Conservation (phyloP, 2,329 filamentous ascomycete genomes). For the Pyrenophora teres region DNA sequence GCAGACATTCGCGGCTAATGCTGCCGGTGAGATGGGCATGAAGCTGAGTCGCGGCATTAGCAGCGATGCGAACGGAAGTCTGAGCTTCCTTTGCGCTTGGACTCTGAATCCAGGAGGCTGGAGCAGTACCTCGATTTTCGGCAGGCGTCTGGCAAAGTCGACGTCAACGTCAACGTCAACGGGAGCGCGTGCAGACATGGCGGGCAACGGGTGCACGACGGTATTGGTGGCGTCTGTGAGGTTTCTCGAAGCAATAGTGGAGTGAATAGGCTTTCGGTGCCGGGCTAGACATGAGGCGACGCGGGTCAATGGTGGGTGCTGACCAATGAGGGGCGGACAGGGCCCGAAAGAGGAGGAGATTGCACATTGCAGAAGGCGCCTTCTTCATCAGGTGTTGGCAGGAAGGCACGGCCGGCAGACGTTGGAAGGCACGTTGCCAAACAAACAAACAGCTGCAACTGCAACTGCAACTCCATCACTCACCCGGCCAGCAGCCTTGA, state of each 20-base stretch:
- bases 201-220: constrained; percentile 1
- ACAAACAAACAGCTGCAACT: not conserved
- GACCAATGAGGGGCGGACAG: not conserved
- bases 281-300: constrained; percentile 18
- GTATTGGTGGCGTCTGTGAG: constrained; percentile 29
- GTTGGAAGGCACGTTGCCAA: not conserved
- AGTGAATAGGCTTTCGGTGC: constrained; percentile 19
- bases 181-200: constrained; percentile 20
- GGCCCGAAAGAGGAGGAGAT: constrained; percentile 29
- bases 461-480: not conserved
- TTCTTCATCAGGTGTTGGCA: constrained; percentile 27
- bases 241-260: constrained; percentile 25
- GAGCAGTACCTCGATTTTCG: constrained; percentile 51
- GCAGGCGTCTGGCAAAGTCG: constrained; percentile 44
- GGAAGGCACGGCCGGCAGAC: not conserved
- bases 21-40: constrained; percentile 82
- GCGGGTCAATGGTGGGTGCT: constrained; percentile 5
- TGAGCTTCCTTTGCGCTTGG: constrained; percentile 22
- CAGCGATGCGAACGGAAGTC: constrained; percentile 35
- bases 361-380: constrained; percentile 36
- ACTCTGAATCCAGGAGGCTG: constrained; percentile 25
- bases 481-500: not conserved
- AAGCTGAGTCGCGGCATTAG: constrained; percentile 57
- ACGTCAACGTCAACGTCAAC: constrained; percentile 29
- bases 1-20: constrained; percentile 72